Percentiles rank a stretch among this genome's conserved stretches.
Evolutionary conservation across 1,284 basidiomycete genomes (phyloP).

Genomic region (Macrocystidia cucumis): DNA sequence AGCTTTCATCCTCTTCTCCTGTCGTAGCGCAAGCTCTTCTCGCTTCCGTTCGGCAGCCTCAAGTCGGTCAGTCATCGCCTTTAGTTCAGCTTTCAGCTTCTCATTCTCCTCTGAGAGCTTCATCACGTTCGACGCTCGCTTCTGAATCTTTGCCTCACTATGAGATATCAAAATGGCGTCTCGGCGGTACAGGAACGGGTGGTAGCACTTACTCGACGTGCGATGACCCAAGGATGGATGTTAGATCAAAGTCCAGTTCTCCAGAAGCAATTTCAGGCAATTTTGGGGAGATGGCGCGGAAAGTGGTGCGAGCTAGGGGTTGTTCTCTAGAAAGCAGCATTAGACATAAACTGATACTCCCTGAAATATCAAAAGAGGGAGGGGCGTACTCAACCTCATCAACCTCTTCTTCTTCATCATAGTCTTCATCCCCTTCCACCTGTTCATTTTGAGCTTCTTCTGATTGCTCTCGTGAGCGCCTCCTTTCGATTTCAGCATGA

Average conservation of each 20-base stretch:
- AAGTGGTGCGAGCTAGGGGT: neutral
- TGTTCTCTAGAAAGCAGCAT: neutral
- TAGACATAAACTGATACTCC: neutral
- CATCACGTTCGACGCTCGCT: constrained; percentile 68
- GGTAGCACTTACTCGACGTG: constrained; percentile 26
- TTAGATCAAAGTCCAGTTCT: constrained; percentile 46
- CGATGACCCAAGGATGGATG: constrained; percentile 23
- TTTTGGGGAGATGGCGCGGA: constrained; percentile 1
- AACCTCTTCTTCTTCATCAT: constrained; percentile 10
- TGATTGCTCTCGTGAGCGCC: constrained; percentile 3
- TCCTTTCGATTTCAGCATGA: too few relatives aligned
- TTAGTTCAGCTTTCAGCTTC: constrained; percentile 65
- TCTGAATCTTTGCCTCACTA: constrained; percentile 59
- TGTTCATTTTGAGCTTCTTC: neutral
- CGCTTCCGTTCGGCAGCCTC: constrained; percentile 65
- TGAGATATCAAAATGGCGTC: constrained; percentile 12
- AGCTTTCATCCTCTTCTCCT: constrained; percentile 27
- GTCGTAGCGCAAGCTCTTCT: constrained; percentile 42
- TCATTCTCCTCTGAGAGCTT: constrained; percentile 72
- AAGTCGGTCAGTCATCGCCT: constrained; percentile 65
- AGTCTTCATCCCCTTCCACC: neutral
- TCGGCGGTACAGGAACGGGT: constrained; percentile 8
- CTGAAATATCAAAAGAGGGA: too few relatives aligned
- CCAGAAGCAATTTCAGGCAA: constrained; percentile 18
- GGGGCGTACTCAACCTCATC: too few relatives aligned